Percentiles rank a stretch among this genome's conserved stretches.
These are phyloP conservation scores for Cercospora sp. DNA, from an alignment of 2,329 filamentous ascomycete species.

Conservation along the genomic window DNA sequence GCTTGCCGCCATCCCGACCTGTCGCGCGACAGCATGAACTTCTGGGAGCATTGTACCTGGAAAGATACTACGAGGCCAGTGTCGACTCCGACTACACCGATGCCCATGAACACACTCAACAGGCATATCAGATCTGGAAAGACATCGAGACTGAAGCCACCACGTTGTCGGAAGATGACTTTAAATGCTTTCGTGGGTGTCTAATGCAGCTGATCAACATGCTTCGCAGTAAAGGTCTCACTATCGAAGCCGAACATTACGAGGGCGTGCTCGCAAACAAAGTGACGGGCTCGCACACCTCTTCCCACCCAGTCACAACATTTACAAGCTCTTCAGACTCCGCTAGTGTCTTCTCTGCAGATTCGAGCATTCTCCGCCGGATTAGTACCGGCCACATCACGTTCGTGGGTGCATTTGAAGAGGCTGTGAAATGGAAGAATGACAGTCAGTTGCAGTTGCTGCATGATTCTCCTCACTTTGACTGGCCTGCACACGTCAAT, in stretches of 20 bases:
- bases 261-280: not conserved
- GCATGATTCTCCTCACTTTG: not conserved
- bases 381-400: not conserved
- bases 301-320: not conserved
- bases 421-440: not conserved
- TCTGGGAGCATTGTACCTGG: conserved; percentile 1
- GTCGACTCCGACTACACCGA: not conserved
- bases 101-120: not conserved
- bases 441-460: not conserved
- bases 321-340: not conserved
- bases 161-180: not conserved
- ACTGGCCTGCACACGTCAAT: not conserved
- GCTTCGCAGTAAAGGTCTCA: not conserved
- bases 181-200: not conserved
- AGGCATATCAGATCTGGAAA: not conserved
- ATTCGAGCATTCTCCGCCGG: not conserved
- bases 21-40: not conserved
- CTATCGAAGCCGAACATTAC: not conserved
- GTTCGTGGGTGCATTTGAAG: not conserved
- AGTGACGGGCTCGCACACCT: not conserved
- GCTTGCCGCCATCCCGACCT: not conserved
- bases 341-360: not conserved
- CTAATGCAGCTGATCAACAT: conserved; percentile 2
- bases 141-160: not conserved
- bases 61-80: not conserved